These are phyloP conservation scores for Colletotrichum sp. DNA, from an alignment of 2,329 filamentous ascomycete genomes.

Conservation along the genomic window DNA sequence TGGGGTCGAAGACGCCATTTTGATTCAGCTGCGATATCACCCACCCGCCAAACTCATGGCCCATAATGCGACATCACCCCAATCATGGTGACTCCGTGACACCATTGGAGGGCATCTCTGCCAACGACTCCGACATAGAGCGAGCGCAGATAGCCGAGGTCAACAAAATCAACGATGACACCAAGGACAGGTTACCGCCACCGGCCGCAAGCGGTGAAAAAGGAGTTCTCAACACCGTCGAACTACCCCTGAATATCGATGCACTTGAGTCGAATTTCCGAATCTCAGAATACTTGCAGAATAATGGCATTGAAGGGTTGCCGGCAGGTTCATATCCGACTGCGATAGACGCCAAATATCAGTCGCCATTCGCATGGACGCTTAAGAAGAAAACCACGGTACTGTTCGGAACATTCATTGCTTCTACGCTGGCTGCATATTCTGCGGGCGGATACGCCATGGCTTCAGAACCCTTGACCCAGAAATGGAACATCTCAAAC, in stretches of 20 bases:
- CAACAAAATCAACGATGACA: not conserved
- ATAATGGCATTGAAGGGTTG: not conserved
- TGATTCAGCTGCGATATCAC: not conserved
- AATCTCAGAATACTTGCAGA: not conserved
- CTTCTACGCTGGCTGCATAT: conserved; percentile 68
- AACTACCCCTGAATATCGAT: not conserved
- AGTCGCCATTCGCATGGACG: conserved; percentile 9
- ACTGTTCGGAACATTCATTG: conserved; percentile 29
- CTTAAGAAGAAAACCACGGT: conserved; percentile 24
- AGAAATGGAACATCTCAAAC: conserved; percentile 61
- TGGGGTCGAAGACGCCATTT: too few species aligned
- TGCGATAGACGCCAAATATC: not conserved
- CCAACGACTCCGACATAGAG: not conserved
- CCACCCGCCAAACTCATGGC: not conserved
- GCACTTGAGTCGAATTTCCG: not conserved
- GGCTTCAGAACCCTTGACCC: conserved; percentile 56
- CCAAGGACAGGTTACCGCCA: not conserved
- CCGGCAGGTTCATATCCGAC: not conserved
- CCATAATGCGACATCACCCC: not conserved
- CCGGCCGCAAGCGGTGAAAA: not conserved
- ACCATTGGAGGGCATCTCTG: not conserved
- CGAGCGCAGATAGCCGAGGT: not conserved
- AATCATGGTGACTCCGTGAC: not conserved
- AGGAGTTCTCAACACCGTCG: not conserved
- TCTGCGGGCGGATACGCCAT: conserved; percentile 68